Percentiles rank a stretch among this genome's conserved stretches.
phyloP scores from a whole-genome alignment of 148 eudicot species.

The Silene latifolia region DNA sequence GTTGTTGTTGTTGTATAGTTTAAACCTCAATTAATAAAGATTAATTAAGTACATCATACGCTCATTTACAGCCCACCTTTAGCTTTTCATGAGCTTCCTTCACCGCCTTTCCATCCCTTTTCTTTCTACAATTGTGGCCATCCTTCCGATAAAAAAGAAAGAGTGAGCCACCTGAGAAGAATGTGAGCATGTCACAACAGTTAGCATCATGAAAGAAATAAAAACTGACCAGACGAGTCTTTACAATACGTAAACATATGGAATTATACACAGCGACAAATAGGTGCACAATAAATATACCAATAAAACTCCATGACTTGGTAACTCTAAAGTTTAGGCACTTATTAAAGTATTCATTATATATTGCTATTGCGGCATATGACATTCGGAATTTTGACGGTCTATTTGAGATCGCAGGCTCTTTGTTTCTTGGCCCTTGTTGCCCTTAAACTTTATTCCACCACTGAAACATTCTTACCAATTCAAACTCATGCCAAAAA shows the following conservation, averaged over 20 bases:
- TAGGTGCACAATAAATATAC: too few relatives aligned
- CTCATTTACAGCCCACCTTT: constrained; percentile 43
- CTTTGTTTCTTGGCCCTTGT: neutral
- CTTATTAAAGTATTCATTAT: neutral
- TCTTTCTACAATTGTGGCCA: constrained; percentile 89
- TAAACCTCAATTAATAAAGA: too few relatives aligned
- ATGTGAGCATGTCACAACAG: constrained; percentile 4
- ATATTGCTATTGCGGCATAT: neutral
- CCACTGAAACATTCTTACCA: too few relatives aligned
- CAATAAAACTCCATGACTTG: too few relatives aligned
- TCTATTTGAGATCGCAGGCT: neutral
- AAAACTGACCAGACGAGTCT: neutral
- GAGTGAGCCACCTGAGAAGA: constrained; percentile 66
- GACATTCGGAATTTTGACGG: neutral
- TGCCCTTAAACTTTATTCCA: neutral
- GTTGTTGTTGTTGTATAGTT: too few relatives aligned
- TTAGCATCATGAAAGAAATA: constrained; percentile 9
- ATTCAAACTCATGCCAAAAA: too few relatives aligned
- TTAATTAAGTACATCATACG: too few relatives aligned
- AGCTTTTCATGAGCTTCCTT: constrained; percentile 93
- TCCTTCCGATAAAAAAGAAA: constrained; percentile 91
- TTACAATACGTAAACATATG: neutral
- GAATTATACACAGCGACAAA: neutral
- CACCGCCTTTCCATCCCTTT: constrained; percentile 80
- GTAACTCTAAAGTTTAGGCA: neutral